Evolutionary conservation across 1,284 basidiomycete species (phyloP).

Genomic region (Boletus semigastroideus): DNA sequence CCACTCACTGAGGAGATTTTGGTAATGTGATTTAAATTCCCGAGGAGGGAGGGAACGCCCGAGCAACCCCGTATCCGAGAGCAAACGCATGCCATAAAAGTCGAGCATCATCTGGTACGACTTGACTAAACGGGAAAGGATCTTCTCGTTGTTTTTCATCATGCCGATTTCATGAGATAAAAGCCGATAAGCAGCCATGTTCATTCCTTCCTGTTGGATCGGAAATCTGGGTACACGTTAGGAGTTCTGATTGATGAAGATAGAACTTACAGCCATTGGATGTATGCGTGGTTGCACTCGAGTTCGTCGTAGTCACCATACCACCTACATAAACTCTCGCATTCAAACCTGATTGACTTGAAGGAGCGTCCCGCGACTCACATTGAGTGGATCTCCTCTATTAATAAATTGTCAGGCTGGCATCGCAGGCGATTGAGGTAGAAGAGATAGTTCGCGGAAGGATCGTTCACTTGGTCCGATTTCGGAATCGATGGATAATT

Average conservation of each 20-base stretch:
- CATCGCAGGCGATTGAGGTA: conserved; percentile 59
- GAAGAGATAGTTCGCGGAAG: conserved; percentile 58
- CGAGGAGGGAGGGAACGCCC: conserved; percentile 37
- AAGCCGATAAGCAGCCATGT: conserved; percentile 63
- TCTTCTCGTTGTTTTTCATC: conserved; percentile 53
- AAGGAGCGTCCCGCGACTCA: conserved; percentile 31
- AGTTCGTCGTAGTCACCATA: conserved; percentile 58
- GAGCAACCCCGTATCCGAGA: conserved; percentile 56
- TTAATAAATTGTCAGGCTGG: conserved; percentile 58
- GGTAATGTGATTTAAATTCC: conserved; percentile 52
- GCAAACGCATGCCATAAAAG: conserved; percentile 70
- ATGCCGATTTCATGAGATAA: conserved; percentile 60
- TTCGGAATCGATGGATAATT: conserved; percentile 48
- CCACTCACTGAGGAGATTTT: conserved; percentile 64
- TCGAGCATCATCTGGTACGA: conserved; percentile 74
- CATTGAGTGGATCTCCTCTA: conserved; percentile 64
- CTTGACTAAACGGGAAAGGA: conserved; percentile 51
- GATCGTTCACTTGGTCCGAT: conserved; percentile 37
- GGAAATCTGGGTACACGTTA: conserved; percentile 50
- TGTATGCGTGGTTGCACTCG: conserved; percentile 70
- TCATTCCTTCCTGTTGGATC: conserved; percentile 69
- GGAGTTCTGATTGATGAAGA: not conserved
- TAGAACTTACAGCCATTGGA: conserved; percentile 68
- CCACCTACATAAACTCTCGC: conserved; percentile 51
- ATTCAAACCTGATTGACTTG: not conserved